Evolutionary conservation across 139 green algal species (phyloP).

Genomic region (Micractinium conductrix): DNA sequence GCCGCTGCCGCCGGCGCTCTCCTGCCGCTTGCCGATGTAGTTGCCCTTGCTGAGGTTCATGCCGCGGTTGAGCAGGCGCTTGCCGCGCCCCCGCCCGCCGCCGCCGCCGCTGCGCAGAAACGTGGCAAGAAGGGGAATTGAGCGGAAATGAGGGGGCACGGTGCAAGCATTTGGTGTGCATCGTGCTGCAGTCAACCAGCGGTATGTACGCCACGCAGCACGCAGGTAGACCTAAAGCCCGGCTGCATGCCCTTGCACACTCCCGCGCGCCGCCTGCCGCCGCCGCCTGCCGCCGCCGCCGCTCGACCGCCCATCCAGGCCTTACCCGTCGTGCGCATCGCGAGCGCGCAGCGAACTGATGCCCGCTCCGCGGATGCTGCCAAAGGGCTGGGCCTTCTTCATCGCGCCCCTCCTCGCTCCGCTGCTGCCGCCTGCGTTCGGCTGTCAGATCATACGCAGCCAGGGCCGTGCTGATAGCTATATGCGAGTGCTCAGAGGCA

Average conservation of each 20-base stretch:
- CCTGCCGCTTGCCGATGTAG: slow-evolving; percentile 25
- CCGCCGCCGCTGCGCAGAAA: background rate
- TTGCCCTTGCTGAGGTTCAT: slow-evolving; percentile 52
- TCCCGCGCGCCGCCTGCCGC: background rate
- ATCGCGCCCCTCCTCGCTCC: background rate
- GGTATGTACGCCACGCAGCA: background rate
- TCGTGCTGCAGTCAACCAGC: background rate
- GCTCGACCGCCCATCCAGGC: background rate
- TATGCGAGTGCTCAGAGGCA: too few species aligned
- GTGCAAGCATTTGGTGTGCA: too few species aligned
- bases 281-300: background rate
- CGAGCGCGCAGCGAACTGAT: slow-evolving; percentile 37
- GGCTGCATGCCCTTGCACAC: too few species aligned
- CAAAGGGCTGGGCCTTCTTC: slow-evolving; percentile 2
- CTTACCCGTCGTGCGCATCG: slow-evolving; percentile 40
- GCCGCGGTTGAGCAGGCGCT: slow-evolving; percentile 43
- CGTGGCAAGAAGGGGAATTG: background rate
- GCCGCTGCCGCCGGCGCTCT: background rate
- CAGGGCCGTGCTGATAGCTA: too few species aligned
- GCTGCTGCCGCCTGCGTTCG: background rate
- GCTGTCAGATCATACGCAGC: slow-evolving; percentile 5
- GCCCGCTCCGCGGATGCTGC: slow-evolving; percentile 28
- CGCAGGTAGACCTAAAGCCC: background rate
- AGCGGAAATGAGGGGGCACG: background rate
- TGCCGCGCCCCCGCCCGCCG: slow-evolving; percentile 30